A percentile compares a stretch with the other conserved stretches of the same genome.
Evolutionary conservation across 78 protist genomes (phyloP).

Genomic region (Blattamonas nauphoetae): DNA sequence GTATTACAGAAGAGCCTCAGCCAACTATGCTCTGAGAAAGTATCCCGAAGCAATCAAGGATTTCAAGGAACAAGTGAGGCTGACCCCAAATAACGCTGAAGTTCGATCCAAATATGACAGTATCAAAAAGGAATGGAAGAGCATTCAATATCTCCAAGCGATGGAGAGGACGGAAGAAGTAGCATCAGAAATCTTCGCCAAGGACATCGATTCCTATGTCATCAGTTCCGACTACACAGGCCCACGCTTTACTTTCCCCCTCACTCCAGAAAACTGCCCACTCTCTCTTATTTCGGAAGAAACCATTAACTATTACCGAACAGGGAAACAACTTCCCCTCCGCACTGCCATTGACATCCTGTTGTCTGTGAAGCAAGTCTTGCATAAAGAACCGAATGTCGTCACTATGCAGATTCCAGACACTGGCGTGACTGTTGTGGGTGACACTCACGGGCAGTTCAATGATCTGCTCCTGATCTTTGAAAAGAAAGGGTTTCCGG

Average conservation of each 20-base stretch:
- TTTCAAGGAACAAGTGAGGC: background rate
- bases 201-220: too few relatives aligned
- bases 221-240: background rate
- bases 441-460: slow-evolving; percentile 47
- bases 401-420: background rate
- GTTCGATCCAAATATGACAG: background rate
- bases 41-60: background rate
- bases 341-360: background rate
- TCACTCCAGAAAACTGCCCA: background rate
- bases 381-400: background rate
- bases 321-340: background rate
- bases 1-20: background rate
- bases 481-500: slow-evolving; percentile 9
- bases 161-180: too few relatives aligned
- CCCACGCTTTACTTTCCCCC: background rate
- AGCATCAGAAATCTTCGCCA: too few relatives aligned
- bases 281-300: background rate
- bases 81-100: background rate
- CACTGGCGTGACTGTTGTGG: slow-evolving; percentile 22
- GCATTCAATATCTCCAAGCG: background rate
- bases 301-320: background rate
- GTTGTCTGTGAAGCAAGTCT: background rate
- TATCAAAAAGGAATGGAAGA: background rate
- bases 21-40: background rate
- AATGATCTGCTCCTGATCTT: slow-evolving; percentile 28